Evolutionary conservation across 2,329 filamentous ascomycete species (phyloP).

Genomic region (Thielaviopsis ethacetica): DNA sequence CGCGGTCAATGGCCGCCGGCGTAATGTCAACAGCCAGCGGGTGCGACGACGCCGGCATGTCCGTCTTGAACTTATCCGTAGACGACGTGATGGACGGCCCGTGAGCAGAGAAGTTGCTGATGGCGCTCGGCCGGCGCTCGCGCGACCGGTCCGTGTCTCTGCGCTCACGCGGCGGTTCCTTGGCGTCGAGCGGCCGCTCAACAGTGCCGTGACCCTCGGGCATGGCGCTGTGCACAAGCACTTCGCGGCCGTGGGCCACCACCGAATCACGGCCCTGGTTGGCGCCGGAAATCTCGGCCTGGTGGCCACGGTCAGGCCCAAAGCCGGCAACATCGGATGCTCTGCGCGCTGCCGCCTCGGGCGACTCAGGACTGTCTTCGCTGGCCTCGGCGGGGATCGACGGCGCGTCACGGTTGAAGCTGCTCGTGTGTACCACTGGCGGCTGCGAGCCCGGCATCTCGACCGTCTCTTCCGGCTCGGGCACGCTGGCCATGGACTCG

Average conservation of each 20-base stretch:
- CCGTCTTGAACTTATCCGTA: not conserved
- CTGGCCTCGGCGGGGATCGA: slow-evolving; percentile 16
- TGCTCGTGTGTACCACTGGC: slow-evolving; percentile 18
- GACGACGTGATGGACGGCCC: not conserved
- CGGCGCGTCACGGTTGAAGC: slow-evolving; percentile 63
- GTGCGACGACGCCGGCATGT: slow-evolving; percentile 24
- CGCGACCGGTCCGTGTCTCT: slow-evolving; percentile 16
- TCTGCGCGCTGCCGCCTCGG: not conserved
- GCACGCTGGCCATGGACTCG: slow-evolving; percentile 13
- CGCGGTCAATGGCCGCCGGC: slow-evolving; percentile 58
- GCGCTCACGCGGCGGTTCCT: slow-evolving; percentile 12
- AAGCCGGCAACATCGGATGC: slow-evolving; percentile 44
- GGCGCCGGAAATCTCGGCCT: slow-evolving; percentile 41
- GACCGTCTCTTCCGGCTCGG: not conserved
- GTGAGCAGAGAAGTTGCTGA: slow-evolving; percentile 3
- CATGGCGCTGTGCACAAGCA: slow-evolving; percentile 48
- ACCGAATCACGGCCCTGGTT: slow-evolving; percentile 55
- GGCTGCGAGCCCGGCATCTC: not conserved
- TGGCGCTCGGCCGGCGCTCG: slow-evolving; percentile 5
- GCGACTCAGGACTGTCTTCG: slow-evolving; percentile 29
- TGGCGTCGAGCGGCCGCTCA: slow-evolving; percentile 30
- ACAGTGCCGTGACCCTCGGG: slow-evolving; percentile 48
- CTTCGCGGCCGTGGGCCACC: slow-evolving; percentile 51
- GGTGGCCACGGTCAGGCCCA: slow-evolving; percentile 60
- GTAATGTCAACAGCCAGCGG: slow-evolving; percentile 51